A percentile compares a stretch with the other conserved stretches of the same genome.
Evolutionary conservation across 2,329 filamentous ascomycete species (phyloP).

Genomic region (Trichoderma sp.): DNA sequence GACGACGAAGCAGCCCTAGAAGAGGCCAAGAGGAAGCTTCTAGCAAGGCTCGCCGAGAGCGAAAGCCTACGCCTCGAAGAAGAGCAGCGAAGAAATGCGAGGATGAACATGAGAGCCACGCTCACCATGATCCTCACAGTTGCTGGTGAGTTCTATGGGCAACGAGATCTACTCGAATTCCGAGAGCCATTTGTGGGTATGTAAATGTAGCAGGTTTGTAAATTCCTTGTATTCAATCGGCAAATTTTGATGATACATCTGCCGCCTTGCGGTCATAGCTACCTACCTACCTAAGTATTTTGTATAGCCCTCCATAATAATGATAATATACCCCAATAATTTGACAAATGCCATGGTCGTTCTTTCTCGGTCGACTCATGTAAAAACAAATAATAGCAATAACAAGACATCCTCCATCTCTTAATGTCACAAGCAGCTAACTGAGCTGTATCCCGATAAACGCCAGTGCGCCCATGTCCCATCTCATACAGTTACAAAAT

Average conservation of each 20-base stretch:
- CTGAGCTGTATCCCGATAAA: not conserved
- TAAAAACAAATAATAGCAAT: not conserved
- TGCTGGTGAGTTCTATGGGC: slow-evolving; percentile 84
- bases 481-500: not conserved
- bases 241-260: not conserved
- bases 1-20: slow-evolving; percentile 44
- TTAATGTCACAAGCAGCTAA: not conserved
- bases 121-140: slow-evolving; percentile 91
- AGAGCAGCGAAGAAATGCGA: slow-evolving; percentile 34
- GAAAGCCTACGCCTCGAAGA: slow-evolving; percentile 32
- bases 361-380: not conserved
- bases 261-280: not conserved
- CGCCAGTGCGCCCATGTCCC: not conserved
- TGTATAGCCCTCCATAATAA: not conserved
- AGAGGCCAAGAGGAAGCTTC: slow-evolving; percentile 47
- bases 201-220: slow-evolving; percentile 28
- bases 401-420: not conserved
- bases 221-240: not conserved
- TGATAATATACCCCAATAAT: not conserved
- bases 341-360: not conserved
- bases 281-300: not conserved
- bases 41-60: slow-evolving; percentile 41
- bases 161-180: slow-evolving; percentile 78
- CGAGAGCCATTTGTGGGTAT: slow-evolving; percentile 59
- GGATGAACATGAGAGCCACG: slow-evolving; percentile 62